Percentiles rank a stretch among this genome's conserved stretches.
Conservation (phyloP, 441 rosid species). For the Populus tomentosa region DNA sequence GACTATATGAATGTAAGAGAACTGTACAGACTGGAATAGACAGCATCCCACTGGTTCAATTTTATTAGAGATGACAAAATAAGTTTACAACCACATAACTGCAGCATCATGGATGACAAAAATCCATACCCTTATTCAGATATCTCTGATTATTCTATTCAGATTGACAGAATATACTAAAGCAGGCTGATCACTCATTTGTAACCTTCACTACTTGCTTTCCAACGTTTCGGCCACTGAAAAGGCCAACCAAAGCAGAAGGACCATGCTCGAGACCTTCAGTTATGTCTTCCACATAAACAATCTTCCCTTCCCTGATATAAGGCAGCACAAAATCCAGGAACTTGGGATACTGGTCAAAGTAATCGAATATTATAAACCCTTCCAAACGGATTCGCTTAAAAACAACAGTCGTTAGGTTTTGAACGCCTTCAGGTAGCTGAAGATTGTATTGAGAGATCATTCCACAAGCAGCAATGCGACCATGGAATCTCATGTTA, state of each 20-base stretch:
- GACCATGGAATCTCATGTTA: slow-evolving; percentile 39
- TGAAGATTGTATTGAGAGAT: slow-evolving; percentile 55
- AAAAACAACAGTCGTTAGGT: slow-evolving; percentile 19
- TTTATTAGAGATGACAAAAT: too few relatives aligned
- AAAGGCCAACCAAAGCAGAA: slow-evolving; percentile 30
- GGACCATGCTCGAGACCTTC: slow-evolving; percentile 35
- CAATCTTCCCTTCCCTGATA: slow-evolving; percentile 26
- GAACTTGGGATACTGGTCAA: slow-evolving; percentile 23
- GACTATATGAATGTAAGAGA: background rate
- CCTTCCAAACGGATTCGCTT: slow-evolving; percentile 46
- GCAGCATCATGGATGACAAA: background rate
- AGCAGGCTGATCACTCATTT: slow-evolving; percentile 2
- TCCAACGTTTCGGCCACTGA: slow-evolving; percentile 33
- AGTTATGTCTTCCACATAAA: slow-evolving; percentile 26
- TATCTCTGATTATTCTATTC: background rate
- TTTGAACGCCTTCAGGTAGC: slow-evolving; percentile 33
- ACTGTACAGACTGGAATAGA: background rate
- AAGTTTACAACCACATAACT: too few relatives aligned
- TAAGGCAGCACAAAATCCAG: slow-evolving; percentile 25
- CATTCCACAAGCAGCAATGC: slow-evolving; percentile 59
- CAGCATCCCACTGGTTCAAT: background rate
- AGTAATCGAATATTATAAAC: slow-evolving; percentile 30
- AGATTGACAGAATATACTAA: background rate
- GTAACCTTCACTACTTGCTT: slow-evolving; percentile 30
- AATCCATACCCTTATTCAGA: background rate